Conservation (phyloP, 257 asterid genomes). For the Anisodus tanguticus region DNA sequence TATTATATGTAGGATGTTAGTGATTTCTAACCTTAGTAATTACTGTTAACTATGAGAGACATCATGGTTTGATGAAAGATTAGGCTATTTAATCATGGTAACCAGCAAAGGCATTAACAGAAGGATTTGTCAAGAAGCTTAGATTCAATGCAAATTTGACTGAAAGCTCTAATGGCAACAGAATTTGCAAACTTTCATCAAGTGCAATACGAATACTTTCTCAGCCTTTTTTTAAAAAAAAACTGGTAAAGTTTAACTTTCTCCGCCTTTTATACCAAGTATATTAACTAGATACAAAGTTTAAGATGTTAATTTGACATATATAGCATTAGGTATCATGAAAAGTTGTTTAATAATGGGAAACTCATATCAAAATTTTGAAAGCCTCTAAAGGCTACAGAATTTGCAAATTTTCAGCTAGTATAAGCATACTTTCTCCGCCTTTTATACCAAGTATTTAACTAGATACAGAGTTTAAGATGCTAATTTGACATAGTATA, state of each 20-base stretch:
- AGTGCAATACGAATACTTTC: background rate
- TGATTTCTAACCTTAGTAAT: background rate
- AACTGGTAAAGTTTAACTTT: background rate
- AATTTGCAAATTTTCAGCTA: background rate
- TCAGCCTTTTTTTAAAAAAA: too few species aligned
- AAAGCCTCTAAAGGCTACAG: background rate
- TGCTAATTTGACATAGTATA: background rate
- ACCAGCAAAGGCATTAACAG: background rate
- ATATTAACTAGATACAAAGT: background rate
- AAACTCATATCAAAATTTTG: too few species aligned
- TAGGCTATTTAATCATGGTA: background rate
- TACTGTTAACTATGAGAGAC: background rate
- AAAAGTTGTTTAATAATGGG: background rate
- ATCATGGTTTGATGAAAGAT: background rate
- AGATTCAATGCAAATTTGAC: background rate
- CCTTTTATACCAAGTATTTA: background rate
- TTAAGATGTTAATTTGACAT: background rate
- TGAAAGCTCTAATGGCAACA: slow-evolving; percentile 6
- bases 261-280: background rate
- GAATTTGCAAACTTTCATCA: background rate
- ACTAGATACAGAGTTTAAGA: background rate
- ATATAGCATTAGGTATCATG: background rate
- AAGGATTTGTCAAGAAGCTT: slow-evolving; percentile 3
- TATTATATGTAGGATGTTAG: background rate
- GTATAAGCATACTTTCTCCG: background rate